phyloP scores from a whole-genome alignment of 1,284 basidiomycete genomes.

The Cutaneotrichosporon daszewskae region DNA sequence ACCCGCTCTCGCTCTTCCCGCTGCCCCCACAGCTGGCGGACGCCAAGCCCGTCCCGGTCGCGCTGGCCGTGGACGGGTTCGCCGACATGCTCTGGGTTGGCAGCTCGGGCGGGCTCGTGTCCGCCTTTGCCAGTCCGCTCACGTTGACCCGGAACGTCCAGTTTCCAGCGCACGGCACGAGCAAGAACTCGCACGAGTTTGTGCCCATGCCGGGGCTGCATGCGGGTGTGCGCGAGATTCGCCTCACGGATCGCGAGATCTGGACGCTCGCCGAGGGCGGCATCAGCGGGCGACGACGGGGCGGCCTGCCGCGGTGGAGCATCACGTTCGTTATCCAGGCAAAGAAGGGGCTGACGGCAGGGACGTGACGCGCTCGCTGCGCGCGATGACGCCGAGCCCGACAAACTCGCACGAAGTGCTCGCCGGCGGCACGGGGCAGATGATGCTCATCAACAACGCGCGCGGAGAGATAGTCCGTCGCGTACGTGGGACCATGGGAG shows the following conservation, averaged over 20 bases:
- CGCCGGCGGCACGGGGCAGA: conserved; percentile 56
- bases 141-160: conserved; percentile 55
- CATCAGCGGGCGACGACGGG: conserved; percentile 41
- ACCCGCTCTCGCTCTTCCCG: conserved; percentile 43
- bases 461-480: conserved; percentile 65
- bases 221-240: conserved; percentile 59
- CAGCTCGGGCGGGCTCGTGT: conserved; percentile 64
- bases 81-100: conserved; percentile 88
- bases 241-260: conserved; percentile 68
- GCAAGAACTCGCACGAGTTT: conserved; percentile 50
- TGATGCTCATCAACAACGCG: conserved; percentile 66
- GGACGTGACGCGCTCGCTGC: conserved; percentile 39
- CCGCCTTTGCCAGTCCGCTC: conserved; percentile 62
- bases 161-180: conserved; percentile 56
- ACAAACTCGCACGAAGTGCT: conserved; percentile 54
- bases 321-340: conserved; percentile 34
- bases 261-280: conserved; percentile 48
- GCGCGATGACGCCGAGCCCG: conserved; percentile 47
- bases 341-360: conserved; percentile 11
- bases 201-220: conserved; percentile 11
- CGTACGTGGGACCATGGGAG: conserved; percentile 37
- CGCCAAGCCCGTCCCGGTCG: conserved; percentile 50
- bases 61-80: conserved; percentile 80
- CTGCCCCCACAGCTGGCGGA: conserved; percentile 38
- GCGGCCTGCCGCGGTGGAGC: conserved; percentile 46